Base-by-base conservation (phyloP, 345 rosid species). In the Erucastrum elatum region DNA sequence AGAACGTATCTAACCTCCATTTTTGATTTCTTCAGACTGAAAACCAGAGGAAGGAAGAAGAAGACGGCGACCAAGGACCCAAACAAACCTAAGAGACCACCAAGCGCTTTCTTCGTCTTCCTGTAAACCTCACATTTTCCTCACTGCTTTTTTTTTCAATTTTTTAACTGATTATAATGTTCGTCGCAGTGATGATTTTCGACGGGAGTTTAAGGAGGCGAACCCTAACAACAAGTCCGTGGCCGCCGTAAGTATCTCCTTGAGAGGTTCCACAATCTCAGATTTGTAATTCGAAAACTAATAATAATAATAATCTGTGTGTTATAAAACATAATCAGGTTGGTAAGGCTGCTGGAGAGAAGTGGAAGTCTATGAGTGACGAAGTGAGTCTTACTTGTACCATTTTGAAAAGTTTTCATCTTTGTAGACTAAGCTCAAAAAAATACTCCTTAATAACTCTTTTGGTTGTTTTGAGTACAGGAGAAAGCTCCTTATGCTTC, bases 31-130 rank as follows among this genome's bases (percentile, higher is more conserved):
- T 25, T 9, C 26, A 76, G 94, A 80, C 44, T 90, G 69, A 92
- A 88, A 84, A 84, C 46, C 69, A 87, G 74, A 82, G 79, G 85
- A 66, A 81, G 80, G 74, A 86, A 85, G 21, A 88, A 86, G 84
- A 90, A 93, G 79, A 85, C 90, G 0, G 84, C 85, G 0, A 84
- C 85, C 8, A 92, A 92, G 82, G 97, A 92, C 81, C 96, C 96
- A 37, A 92, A 90, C 87, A 89, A 89, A 79, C 97, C 97, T 4
- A 92, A 92, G 88, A 87, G 94, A 77, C 89, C 98, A 80, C 85
- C 94, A 6, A 90, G 94, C 72, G 91, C 96, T 70, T 93, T 93
- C 87, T 93, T 93, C 84, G 85, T 93, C 33, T 93, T 91, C 89
- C 90, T 93, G 97, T 92, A 87, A 27, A 15, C 63, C 63, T 75